These are phyloP conservation scores for Talaromyces wortmannii DNA, from an alignment of 495 filamentous ascomycete genomes.

Conservation along the genomic window DNA sequence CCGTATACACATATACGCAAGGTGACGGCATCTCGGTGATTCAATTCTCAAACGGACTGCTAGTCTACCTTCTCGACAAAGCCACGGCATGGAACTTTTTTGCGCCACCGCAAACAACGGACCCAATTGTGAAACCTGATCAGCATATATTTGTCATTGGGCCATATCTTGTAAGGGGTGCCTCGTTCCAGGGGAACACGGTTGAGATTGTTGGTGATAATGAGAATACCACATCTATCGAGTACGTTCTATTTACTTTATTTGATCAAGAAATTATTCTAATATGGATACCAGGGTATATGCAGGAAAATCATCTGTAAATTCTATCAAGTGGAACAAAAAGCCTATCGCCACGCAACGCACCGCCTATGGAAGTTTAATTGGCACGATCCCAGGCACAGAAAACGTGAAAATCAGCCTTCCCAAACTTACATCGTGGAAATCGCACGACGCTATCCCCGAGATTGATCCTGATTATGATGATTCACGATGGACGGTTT, in stretches of 20 bases:
- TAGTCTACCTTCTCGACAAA: slow-evolving; percentile 46
- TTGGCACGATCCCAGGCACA: slow-evolving; percentile 38
- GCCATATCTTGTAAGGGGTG: slow-evolving; percentile 59
- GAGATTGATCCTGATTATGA: slow-evolving; percentile 55
- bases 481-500: slow-evolving; percentile 55
- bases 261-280: not conserved
- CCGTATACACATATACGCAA: slow-evolving; percentile 29
- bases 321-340: slow-evolving; percentile 50
- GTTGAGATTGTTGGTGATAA: slow-evolving; percentile 58
- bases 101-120: slow-evolving; percentile 32
- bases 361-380: slow-evolving; percentile 39
- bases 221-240: slow-evolving; percentile 52
- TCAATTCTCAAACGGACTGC: slow-evolving; percentile 40
- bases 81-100: slow-evolving; percentile 44
- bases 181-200: slow-evolving; percentile 34
- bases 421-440: slow-evolving; percentile 54
- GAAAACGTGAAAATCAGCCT: slow-evolving; percentile 35
- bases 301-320: slow-evolving; percentile 32
- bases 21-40: slow-evolving; percentile 33
- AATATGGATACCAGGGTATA: slow-evolving; percentile 30
- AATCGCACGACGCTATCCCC: slow-evolving; percentile 57
- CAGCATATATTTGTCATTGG: slow-evolving; percentile 58
- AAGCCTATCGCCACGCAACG: slow-evolving; percentile 22
- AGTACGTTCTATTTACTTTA: slow-evolving; percentile 21
- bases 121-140: slow-evolving; percentile 25